These are phyloP conservation scores for Sclerotiophoma versabilis DNA, from an alignment of 2,329 filamentous ascomycete species.

Conservation along the genomic window DNA sequence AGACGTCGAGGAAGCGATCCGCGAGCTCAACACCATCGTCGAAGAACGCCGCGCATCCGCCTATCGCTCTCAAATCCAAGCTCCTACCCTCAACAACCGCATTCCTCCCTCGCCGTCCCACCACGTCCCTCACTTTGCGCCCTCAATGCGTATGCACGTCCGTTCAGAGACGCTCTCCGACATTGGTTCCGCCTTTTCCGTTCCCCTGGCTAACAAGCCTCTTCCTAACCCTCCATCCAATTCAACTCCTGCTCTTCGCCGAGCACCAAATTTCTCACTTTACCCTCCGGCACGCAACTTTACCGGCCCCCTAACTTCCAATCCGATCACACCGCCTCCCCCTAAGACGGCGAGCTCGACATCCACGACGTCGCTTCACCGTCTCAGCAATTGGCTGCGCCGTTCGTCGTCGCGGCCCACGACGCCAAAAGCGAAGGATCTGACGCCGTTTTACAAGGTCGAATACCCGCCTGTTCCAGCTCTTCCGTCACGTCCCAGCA, in stretches of 20 bases:
- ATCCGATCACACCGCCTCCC: slow-evolving; percentile 46
- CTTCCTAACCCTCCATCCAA: slow-evolving; percentile 29
- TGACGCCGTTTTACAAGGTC: slow-evolving; percentile 43
- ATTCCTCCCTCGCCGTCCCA: slow-evolving; percentile 45
- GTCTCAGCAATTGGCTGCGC: slow-evolving; percentile 47
- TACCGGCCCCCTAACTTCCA: slow-evolving; percentile 42
- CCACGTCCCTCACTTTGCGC: slow-evolving; percentile 57
- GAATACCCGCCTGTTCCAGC: slow-evolving; percentile 15
- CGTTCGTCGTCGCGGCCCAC: slow-evolving; percentile 39
- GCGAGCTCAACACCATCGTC: slow-evolving; percentile 58
- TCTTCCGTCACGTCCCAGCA: slow-evolving; percentile 27
- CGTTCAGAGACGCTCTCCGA: slow-evolving; percentile 57
- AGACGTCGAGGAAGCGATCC: slow-evolving; percentile 55
- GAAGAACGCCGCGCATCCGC: slow-evolving; percentile 54
- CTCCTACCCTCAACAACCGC: slow-evolving; percentile 35
- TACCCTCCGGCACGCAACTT: slow-evolving; percentile 30
- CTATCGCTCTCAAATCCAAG: slow-evolving; percentile 40
- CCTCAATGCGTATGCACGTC: slow-evolving; percentile 54
- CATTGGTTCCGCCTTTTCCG: slow-evolving; percentile 57
- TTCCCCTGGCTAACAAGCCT: slow-evolving; percentile 43
- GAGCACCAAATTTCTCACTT: slow-evolving; percentile 35
- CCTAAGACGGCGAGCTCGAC: slow-evolving; percentile 31
- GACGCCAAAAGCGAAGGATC: slow-evolving; percentile 25
- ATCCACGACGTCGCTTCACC: slow-evolving; percentile 43
- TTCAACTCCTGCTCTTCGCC: slow-evolving; percentile 14